Conservation (phyloP, 768 basidiomycete species). For the Mycena floridula region DNA sequence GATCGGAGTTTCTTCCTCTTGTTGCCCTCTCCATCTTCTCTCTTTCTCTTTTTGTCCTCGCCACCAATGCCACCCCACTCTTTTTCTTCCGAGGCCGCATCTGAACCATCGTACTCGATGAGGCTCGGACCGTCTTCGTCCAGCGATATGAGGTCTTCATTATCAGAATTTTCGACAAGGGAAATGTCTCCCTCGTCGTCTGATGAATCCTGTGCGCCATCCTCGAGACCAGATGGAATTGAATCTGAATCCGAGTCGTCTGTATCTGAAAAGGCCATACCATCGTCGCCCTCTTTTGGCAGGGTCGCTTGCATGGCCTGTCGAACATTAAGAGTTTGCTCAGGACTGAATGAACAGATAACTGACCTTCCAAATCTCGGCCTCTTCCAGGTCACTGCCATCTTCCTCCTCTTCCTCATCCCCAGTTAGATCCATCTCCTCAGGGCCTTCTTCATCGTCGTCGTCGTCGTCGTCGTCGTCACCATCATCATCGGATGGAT, state of each 20-base stretch:
- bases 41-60: slow-evolving; percentile 40
- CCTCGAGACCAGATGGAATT: slow-evolving; percentile 16
- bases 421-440: slow-evolving; percentile 28
- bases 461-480: slow-evolving; percentile 33
- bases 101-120: slow-evolving; percentile 55
- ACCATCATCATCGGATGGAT: slow-evolving; percentile 30
- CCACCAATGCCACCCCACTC: slow-evolving; percentile 51
- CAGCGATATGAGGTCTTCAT: slow-evolving; percentile 60
- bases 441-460: slow-evolving; percentile 38
- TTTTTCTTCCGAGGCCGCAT: slow-evolving; percentile 36
- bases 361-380: slow-evolving; percentile 84
- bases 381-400: slow-evolving; percentile 50
- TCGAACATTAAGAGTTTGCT: too few species aligned
- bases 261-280: slow-evolving; percentile 28
- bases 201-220: slow-evolving; percentile 15
- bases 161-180: slow-evolving; percentile 60
- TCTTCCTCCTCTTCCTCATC: slow-evolving; percentile 29
- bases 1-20: slow-evolving; percentile 56
- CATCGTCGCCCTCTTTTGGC: slow-evolving; percentile 50
- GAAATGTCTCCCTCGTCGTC: slow-evolving; percentile 44
- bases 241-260: slow-evolving; percentile 27
- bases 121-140: slow-evolving; percentile 54
- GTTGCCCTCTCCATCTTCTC: slow-evolving; percentile 23
- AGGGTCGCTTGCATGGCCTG: slow-evolving; percentile 90
- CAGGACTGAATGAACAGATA: background rate